Evolutionary conservation across 768 basidiomycete species (phyloP), one percentile per base, ranked within the genome.

Genomic region (Leccinum longicurvipes): DNA sequence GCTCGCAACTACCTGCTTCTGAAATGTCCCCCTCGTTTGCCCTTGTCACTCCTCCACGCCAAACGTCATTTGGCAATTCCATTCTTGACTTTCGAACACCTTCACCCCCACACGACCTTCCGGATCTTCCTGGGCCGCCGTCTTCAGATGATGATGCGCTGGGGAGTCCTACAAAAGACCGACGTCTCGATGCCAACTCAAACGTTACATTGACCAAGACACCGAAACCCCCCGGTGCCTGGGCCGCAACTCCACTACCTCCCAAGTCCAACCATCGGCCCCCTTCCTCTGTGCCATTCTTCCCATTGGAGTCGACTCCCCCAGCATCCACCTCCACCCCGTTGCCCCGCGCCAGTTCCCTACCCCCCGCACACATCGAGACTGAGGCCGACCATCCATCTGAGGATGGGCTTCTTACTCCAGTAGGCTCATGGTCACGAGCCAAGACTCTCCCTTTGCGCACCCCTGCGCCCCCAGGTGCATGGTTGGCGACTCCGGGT

Each of bases 381-480:
- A 36, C 52, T 12, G 56, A 57, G 42, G 32, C 34, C 10, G 59
- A 68, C 51, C 7, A 59, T 63, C 28, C 46, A 19, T 45, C 60
- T 9, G 66, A 67, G 39, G 54, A 70, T 51, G 68, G 64, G 47
- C 61, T 59, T 25, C 62, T 72, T 53, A 84, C 84, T 0, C 84
- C 84, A 1, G 69, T 65, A 27, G 57, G 55, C 17, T 78, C 83
- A n/a, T 63, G 83, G 34, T 80, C 82, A 10, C 77, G 79, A 60
- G 77, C 76, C 27, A 73, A 68, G 10, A 70, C 78, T 6, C 67
- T 82, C 11, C 76, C 82, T 23, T 56, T 72, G 17, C 80, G 80
- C 54, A 89, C 86, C 1, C 87, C 87, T 41, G 82, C 77, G n/a
- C 81, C 79, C 3, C 87, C 88, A 19, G 88, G 88, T 36, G 86